A percentile compares a stretch with the other conserved stretches of the same genome.
These are phyloP conservation scores for Paecilomyces formosus DNA, from an alignment of 2,329 filamentous ascomycete genomes.

Conservation along the genomic window DNA sequence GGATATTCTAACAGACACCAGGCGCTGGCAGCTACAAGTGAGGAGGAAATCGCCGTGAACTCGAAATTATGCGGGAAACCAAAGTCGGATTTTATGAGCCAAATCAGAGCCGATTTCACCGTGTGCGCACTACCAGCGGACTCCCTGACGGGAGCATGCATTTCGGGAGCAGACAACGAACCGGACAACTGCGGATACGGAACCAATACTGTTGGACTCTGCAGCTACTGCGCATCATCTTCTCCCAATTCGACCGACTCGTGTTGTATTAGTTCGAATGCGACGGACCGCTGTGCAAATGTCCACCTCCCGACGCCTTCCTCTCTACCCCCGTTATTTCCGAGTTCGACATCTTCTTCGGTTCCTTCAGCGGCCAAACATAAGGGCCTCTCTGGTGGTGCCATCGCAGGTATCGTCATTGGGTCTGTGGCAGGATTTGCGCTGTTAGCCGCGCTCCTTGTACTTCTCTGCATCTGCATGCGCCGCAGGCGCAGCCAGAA, in stretches of 20 bases:
- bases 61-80: constrained; percentile 63
- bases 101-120: constrained; percentile 88
- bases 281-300: constrained; percentile 63
- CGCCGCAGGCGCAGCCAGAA: constrained; percentile 52
- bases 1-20: constrained; percentile 25
- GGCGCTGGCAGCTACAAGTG: constrained; percentile 80
- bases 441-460: constrained; percentile 59
- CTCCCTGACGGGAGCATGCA: constrained; percentile 67
- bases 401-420: constrained; percentile 9
- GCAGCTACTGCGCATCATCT: constrained; percentile 75
- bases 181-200: constrained; percentile 79
- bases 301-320: constrained; percentile 69
- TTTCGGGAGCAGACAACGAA: constrained; percentile 72
- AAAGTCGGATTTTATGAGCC: constrained; percentile 56
- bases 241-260: constrained; percentile 90
- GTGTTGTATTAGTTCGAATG: constrained; percentile 79
- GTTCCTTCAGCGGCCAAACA: constrained; percentile 43
- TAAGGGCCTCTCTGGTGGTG: constrained; percentile 55
- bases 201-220: constrained; percentile 65
- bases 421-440: constrained; percentile 66
- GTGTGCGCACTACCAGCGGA: constrained; percentile 78
- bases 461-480: constrained; percentile 51
- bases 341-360: constrained; percentile 59
- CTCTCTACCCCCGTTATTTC: constrained; percentile 50
- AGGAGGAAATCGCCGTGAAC: constrained; percentile 75